Base-by-base conservation (phyloP, 2,329 filamentous ascomycete genomes). In the Xenosphaeropsis pyriputrescens region DNA sequence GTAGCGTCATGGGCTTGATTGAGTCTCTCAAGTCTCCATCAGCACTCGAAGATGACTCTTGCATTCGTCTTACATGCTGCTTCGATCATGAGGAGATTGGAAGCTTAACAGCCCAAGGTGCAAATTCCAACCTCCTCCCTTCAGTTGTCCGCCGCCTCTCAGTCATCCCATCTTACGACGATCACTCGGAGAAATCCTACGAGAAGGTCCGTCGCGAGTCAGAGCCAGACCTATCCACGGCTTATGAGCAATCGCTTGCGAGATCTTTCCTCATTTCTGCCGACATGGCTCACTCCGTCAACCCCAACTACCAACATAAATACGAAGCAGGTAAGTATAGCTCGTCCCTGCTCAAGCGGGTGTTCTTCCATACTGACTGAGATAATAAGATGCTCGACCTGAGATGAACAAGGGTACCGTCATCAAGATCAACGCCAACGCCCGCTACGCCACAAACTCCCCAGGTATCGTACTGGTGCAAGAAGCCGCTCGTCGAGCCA, bases 21-120 rank as follows among this genome's bases (percentile, higher is more conserved):
- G 71, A 79, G 45, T 95, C 89, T 0, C 64, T 93, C 18, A 60
- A 67, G 15, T 68, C 73, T 2, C 57, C 72, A 11, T 62, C 67
- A 4, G 70, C 79, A 5, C 70, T 96, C 18, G 75, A 85, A 32
- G 61, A 79, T 16, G 89, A 95, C 53, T 65, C 73, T 3, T 79
- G 75, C 14, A 95, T 96, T 52, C 85, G 91, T 34, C 67, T 98
- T n/a, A 80, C 93, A 47, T 81, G 86, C 29, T 84, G 89, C 60
- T 98, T 98, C 58, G 91, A 98, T 57, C 88, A 98, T 62, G 91
- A 98, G 60, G 91, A 98, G 57, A 91, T 98, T 52, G 91, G 91
- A 38, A 93, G 85, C 43, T 78, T 74, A 41, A 93, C 86, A 2
- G 88, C 89, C 5, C 91, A 98, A 54, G 91, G 91, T 43, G 91